These are phyloP conservation scores for Podosphaera fusca DNA, from an alignment of 2,329 filamentous ascomycete species.

Conservation along the genomic window DNA sequence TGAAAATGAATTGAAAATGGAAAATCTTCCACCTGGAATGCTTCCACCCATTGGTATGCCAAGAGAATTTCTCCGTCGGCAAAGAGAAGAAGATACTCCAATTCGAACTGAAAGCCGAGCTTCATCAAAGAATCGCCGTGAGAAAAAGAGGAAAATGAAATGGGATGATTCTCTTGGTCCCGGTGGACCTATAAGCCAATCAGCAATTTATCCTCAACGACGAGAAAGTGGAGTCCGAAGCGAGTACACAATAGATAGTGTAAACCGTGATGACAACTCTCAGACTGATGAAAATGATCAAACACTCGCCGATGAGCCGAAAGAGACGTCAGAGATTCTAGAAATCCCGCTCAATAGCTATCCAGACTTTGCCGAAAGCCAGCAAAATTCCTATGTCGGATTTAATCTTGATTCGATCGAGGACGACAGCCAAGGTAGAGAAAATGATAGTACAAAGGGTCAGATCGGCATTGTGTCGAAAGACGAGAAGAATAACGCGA, in stretches of 20 bases:
- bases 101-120: conserved; percentile 31
- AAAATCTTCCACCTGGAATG: conserved; percentile 41
- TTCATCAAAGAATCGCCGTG: conserved; percentile 34
- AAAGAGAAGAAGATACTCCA: conserved; percentile 49
- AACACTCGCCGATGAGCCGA: too few species aligned
- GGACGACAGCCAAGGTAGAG: conserved; percentile 56
- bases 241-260: conserved; percentile 13
- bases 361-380: not conserved
- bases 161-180: conserved; percentile 51
- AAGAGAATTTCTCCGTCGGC: conserved; percentile 57
- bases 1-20: conserved; percentile 36
- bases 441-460: conserved; percentile 63
- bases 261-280: conserved; percentile 12
- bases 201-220: conserved; percentile 54
- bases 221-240: conserved; percentile 10
- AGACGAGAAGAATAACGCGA: conserved; percentile 25
- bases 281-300: too few species aligned
- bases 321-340: not conserved
- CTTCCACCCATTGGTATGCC: conserved; percentile 50
- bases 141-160: conserved; percentile 41
- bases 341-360: not conserved
- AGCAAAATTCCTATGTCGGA: not conserved
- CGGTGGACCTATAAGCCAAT: conserved; percentile 73
- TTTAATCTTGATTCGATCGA: conserved; percentile 24
- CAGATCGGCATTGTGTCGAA: conserved; percentile 61